Conservation (phyloP, 352 stramenopile genomes). For the Phytopythium helicoides region DNA sequence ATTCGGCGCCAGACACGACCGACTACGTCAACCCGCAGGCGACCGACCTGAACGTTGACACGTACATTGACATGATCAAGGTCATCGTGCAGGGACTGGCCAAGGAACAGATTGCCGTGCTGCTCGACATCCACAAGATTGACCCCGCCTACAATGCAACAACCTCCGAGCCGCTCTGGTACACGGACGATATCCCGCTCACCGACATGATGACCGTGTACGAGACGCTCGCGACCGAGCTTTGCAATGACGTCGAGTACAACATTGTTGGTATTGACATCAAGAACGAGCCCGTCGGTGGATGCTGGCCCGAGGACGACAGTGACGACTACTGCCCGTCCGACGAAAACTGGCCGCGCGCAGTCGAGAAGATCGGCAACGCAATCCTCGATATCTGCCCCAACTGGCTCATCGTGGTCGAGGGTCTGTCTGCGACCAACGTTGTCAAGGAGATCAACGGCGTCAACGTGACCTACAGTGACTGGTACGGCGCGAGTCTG, state of each 20-base stretch:
- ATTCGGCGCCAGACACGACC: slow-evolving; percentile 55
- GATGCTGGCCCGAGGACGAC: slow-evolving; percentile 68
- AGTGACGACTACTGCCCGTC: slow-evolving; percentile 48
- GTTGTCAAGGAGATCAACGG: slow-evolving; percentile 48
- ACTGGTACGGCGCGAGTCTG: slow-evolving; percentile 83
- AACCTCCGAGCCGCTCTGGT: slow-evolving; percentile 78
- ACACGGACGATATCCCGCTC: slow-evolving; percentile 53
- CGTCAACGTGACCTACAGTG: slow-evolving; percentile 67
- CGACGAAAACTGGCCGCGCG: slow-evolving; percentile 67
- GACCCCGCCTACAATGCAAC: slow-evolving; percentile 67
- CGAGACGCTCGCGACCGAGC: slow-evolving; percentile 56
- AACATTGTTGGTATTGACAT: slow-evolving; percentile 84
- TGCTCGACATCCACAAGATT: slow-evolving; percentile 86
- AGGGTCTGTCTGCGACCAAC: slow-evolving; percentile 55
- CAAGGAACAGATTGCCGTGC: slow-evolving; percentile 75
- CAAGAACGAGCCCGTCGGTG: slow-evolving; percentile 77
- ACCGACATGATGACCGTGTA: slow-evolving; percentile 63
- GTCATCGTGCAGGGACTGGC: slow-evolving; percentile 78
- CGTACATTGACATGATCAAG: slow-evolving; percentile 86
- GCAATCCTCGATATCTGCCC: slow-evolving; percentile 66
- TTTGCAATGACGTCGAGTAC: slow-evolving; percentile 79
- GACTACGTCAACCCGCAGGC: slow-evolving; percentile 63
- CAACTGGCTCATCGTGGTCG: slow-evolving; percentile 76
- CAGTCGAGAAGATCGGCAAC: slow-evolving; percentile 59
- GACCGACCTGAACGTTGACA: slow-evolving; percentile 61